Evolutionary conservation across 495 filamentous ascomycete genomes (phyloP), one percentile per base, ranked within the genome.

Genomic region (Neurospora sp.): DNA sequence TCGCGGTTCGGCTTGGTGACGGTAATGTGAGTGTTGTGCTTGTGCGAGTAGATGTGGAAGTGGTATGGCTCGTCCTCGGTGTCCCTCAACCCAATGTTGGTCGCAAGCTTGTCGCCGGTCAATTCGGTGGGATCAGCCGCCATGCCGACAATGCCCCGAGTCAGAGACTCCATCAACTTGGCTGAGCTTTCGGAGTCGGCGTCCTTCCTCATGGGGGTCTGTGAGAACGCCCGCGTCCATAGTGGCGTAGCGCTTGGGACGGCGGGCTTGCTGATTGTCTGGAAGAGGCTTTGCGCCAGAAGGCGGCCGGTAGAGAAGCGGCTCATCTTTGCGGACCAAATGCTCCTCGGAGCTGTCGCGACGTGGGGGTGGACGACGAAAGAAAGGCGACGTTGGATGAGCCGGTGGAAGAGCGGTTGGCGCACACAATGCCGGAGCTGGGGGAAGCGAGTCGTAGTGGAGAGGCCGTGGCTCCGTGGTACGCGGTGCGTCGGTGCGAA

Each of bases 11-110:
- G 94, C 75, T 88, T 87, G 44, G 92, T 92, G 74, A 97, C 85
- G 7, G 95, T 96, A 80, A 99, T 87, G 79, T 98, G 92, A 14
- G 92, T 93, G 84, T 99, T 99, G 87, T 97, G 96, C 84, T 92
- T 96, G 74, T 90, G 89, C 42, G 89, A 79, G 81, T 89, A 96
- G 80, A 99, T 86, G 84, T 98, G 93, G 72, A 99, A 88, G 76
- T 95, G 92, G 83, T 96, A 91, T 9, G 91, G 88, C 71, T 87
- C 84, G 38, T 75, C 77, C 69, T 73, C 74, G 20, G 78, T 78
- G 8, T 79, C 75, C n/a, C 71, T 71, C 38, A 71, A 8, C 1
- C 53, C 71, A 8, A 80, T 27, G 12, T 70, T 71, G 12, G 73
- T 70, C n/a, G 73, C 69, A 42, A 79, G 53, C 10, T 42, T 68